These are phyloP conservation scores for Colletotrichum sp. DNA, from an alignment of 2,329 filamentous ascomycete species.

Conservation along the genomic window DNA sequence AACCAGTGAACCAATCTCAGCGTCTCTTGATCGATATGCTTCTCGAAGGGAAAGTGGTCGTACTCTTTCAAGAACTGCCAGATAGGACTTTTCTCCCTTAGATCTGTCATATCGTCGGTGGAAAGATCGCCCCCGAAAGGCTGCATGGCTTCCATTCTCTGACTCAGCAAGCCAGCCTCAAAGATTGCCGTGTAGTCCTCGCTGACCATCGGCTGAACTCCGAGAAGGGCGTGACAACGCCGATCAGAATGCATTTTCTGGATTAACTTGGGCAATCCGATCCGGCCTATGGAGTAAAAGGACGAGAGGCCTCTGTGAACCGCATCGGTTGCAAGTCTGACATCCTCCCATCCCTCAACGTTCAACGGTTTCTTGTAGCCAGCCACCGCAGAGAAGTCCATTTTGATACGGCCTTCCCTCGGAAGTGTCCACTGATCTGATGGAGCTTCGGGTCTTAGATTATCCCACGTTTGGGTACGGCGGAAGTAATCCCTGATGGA, in stretches of 20 bases:
- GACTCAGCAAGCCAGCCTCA: neutral
- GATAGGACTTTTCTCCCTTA: neutral
- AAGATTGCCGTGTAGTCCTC: neutral
- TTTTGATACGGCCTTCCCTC: neutral
- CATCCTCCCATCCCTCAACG: neutral
- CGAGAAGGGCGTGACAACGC: neutral
- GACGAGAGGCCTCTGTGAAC: neutral
- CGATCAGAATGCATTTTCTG: neutral
- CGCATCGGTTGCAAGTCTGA: neutral
- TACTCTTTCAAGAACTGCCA: neutral
- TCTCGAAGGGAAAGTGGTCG: neutral
- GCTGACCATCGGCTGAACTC: neutral
- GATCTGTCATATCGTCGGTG: neutral
- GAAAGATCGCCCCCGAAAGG: neutral
- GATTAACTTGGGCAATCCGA: neutral
- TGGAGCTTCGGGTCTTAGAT: neutral
- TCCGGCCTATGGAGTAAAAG: neutral
- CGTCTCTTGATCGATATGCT: neutral
- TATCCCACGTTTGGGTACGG: neutral
- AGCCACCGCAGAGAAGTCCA: neutral
- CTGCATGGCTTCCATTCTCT: neutral
- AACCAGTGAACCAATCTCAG: neutral
- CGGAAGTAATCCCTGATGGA: neutral
- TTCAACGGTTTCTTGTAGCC: neutral
- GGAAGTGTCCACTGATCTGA: neutral